Conservation (phyloP, 306 rosid genomes). For the Corylus heterophylla region DNA sequence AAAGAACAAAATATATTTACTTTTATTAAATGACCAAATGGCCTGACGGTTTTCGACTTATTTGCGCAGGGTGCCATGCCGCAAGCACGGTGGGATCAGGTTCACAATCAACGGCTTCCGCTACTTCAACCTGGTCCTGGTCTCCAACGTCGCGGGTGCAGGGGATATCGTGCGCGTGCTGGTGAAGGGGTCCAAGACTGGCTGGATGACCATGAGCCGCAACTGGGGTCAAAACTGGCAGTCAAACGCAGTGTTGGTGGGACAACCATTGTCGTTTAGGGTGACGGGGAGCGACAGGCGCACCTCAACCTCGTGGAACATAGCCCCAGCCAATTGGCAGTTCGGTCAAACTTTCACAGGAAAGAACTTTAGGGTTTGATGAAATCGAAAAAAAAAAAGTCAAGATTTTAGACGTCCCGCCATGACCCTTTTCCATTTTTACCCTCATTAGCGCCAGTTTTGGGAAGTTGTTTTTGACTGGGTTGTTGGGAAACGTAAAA, state of each 20-base stretch:
- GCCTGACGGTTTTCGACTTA: slow-evolving; percentile 4
- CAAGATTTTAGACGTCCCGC: slow-evolving; percentile 26
- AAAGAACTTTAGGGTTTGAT: slow-evolving; percentile 75
- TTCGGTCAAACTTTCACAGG: slow-evolving; percentile 96
- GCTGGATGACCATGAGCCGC: slow-evolving; percentile 85
- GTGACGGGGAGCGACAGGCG: slow-evolving; percentile 86
- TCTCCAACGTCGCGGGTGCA: slow-evolving; percentile 95
- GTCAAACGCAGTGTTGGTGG: slow-evolving; percentile 82
- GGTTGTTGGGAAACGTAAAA: slow-evolving; percentile 42
- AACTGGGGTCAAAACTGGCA: slow-evolving; percentile 99
- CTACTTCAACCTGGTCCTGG: slow-evolving; percentile 82
- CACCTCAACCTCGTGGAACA: slow-evolving; percentile 87
- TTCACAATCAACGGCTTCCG: slow-evolving; percentile 84
- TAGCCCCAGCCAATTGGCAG: slow-evolving; percentile 78
- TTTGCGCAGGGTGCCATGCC: slow-evolving; percentile 83
- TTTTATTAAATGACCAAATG: neutral
- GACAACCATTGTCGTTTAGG: slow-evolving; percentile 76
- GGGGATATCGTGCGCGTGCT: slow-evolving; percentile 77
- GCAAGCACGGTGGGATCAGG: slow-evolving; percentile 86
- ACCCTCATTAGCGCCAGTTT: slow-evolving; percentile 35
- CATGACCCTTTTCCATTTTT: slow-evolving; percentile 36
- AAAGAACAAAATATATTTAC: too few relatives aligned
- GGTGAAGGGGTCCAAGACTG: slow-evolving; percentile 72
- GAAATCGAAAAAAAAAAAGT: neutral
- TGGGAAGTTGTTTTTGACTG: slow-evolving; percentile 27